Conservation (phyloP, 164 flowering plant genomes). For the Chimonanthus praecox region DNA sequence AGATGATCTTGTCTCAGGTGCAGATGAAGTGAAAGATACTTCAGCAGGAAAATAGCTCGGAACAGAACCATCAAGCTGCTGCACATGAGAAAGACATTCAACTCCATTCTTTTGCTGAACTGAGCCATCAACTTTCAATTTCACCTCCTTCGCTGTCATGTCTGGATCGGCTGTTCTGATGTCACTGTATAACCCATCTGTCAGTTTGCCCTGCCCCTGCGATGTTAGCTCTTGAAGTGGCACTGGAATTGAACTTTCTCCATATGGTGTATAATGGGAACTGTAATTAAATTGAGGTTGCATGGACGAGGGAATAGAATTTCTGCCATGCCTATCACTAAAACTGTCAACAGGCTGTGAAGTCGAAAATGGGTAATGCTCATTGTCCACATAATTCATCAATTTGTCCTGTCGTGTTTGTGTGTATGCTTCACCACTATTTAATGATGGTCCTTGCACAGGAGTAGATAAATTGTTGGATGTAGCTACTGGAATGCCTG, state of each 20-base stretch:
- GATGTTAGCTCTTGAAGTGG: constrained; percentile 23
- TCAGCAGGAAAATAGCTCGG: constrained; percentile 19
- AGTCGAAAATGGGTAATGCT: constrained; percentile 21
- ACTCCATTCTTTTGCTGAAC: constrained; percentile 24
- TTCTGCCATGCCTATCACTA: constrained; percentile 18
- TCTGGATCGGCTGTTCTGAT: constrained; percentile 20
- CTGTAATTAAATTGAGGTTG: constrained; percentile 26
- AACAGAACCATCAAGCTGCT: constrained; percentile 22
- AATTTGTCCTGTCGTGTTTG: constrained; percentile 26
- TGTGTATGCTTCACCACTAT: constrained; percentile 23
- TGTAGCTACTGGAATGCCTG: constrained; percentile 17
- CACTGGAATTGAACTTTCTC: constrained; percentile 22
- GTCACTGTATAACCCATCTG: constrained; percentile 22
- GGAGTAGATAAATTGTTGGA: constrained; percentile 30
- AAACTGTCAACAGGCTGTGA: constrained; percentile 21
- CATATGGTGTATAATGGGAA: constrained; percentile 21
- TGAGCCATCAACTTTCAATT: constrained; percentile 31
- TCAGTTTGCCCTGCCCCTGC: constrained; percentile 22
- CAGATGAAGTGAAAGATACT: constrained; percentile 11
- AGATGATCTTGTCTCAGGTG: too few species aligned
- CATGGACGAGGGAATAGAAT: constrained; percentile 20
- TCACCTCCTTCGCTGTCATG: constrained; percentile 26
- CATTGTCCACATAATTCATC: constrained; percentile 22
- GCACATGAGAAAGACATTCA: constrained; percentile 23
- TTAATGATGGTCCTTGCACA: constrained; percentile 19